Evolutionary conservation across 192 early-diverging fungal genomes (phyloP).

Genomic region (Phycomyces blakesleeanus): DNA sequence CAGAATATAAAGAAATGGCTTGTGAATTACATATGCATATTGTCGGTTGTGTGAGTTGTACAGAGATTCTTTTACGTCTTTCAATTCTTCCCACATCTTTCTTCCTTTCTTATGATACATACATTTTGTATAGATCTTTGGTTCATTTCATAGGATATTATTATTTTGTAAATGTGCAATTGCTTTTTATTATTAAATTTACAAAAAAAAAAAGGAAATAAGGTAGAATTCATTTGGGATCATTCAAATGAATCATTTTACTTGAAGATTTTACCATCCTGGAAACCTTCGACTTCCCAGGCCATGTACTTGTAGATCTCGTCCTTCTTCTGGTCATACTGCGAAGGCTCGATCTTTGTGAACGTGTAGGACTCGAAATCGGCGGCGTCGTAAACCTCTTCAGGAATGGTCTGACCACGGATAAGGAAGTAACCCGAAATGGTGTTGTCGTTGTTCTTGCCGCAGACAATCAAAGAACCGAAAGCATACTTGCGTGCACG

Average conservation of each 20-base stretch:
- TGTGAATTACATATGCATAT: no score
- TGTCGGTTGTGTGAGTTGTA: no score
- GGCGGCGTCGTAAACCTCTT: conserved; percentile 69
- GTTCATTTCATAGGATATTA: no score
- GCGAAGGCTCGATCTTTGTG: conserved; percentile 61
- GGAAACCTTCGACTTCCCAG: conserved; percentile 75
- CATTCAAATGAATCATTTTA: conserved; percentile 32
- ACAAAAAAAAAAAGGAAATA: no score
- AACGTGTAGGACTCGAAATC: conserved; percentile 90
- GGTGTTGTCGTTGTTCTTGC: conserved; percentile 80
- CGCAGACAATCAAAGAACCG: conserved; percentile 77
- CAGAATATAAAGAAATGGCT: no score
- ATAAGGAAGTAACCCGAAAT: conserved; percentile 95
- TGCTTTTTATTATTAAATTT: no score
- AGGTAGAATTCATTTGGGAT: no score
- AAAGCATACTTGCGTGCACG: conserved; percentile 93
- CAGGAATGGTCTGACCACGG: conserved; percentile 80
- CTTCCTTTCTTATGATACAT: no score
- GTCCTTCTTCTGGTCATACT: conserved; percentile 55
- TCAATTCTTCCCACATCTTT: no score
- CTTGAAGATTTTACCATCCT: conserved; percentile 88
- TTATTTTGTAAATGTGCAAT: no score
- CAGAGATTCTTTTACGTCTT: no score
- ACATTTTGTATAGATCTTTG: no score
- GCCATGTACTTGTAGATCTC: conserved; percentile 63